phyloP scores from a whole-genome alignment of 345 rosid genomes.

The Linum usitatissimum region DNA sequence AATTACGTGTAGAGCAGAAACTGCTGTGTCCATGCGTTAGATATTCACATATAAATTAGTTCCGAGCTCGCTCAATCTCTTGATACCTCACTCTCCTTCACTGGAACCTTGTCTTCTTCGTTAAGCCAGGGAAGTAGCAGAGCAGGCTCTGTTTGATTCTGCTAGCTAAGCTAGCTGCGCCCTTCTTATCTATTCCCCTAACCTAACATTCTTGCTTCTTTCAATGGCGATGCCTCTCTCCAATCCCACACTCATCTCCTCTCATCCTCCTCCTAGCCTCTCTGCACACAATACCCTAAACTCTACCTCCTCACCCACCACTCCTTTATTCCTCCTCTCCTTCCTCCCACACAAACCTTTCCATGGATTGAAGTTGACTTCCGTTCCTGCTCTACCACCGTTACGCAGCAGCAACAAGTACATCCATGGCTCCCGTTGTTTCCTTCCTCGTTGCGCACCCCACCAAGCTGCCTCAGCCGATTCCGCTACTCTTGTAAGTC shows the following conservation, averaged over 20 bases:
- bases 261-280: slow-evolving; percentile 16
- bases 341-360: background rate
- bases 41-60: no score
- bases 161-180: no score
- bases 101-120: no score
- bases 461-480: slow-evolving; percentile 21
- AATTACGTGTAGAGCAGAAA: no score
- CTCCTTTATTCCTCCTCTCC: slow-evolving; percentile 10
- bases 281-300: slow-evolving; percentile 16
- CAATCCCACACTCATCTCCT: slow-evolving; percentile 20
- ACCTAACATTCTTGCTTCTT: no score
- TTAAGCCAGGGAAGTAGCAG: no score
- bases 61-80: no score
- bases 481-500: background rate
- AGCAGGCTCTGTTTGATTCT: no score
- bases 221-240: slow-evolving; percentile 33
- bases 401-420: slow-evolving; percentile 1
- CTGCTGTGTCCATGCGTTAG: no score
- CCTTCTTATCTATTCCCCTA: no score
- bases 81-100: no score
- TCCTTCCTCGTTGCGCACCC: slow-evolving; percentile 20
- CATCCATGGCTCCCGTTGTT: slow-evolving; percentile 9
- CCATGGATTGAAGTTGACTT: background rate
- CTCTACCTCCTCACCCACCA: slow-evolving; percentile 1
- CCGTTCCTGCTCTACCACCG: slow-evolving; percentile 14